These are phyloP conservation scores for Dichomitus squalens DNA, from an alignment of 1,284 basidiomycete genomes.

Conservation along the genomic window DNA sequence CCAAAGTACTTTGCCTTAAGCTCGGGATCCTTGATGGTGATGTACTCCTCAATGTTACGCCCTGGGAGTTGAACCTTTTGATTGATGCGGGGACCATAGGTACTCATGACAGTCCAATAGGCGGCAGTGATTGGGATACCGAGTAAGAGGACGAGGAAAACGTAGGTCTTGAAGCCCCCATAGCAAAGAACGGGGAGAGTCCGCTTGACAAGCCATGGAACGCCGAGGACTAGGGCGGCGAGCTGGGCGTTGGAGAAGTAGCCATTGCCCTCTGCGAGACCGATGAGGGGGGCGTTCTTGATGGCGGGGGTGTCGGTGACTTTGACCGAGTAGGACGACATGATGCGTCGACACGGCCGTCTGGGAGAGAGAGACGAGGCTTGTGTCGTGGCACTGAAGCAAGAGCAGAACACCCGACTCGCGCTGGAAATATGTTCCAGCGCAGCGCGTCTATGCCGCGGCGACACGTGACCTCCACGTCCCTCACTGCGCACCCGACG, in stretches of 20 bases:
- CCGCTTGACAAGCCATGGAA: constrained; percentile 83
- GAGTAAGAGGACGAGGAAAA: constrained; percentile 76
- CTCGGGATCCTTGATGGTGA: constrained; percentile 85
- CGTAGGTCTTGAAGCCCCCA: constrained; percentile 83
- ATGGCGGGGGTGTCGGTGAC: constrained; percentile 68
- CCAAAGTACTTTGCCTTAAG: constrained; percentile 80
- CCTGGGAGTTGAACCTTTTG: constrained; percentile 88
- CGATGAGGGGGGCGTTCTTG: constrained; percentile 81
- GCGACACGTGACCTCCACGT: too few species aligned
- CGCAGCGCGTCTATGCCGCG: too few species aligned
- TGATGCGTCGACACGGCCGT: constrained; percentile 22
- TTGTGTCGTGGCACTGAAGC: constrained; percentile 18
- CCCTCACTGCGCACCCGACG: background rate
- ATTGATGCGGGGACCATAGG: constrained; percentile 82
- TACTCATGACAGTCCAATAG: constrained; percentile 92
- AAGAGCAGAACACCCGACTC: too few species aligned
- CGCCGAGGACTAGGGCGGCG: constrained; percentile 72
- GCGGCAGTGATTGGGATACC: constrained; percentile 80
- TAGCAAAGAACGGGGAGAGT: constrained; percentile 77
- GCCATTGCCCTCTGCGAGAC: constrained; percentile 86
- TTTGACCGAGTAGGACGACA: constrained; percentile 54
- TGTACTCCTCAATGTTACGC: constrained; percentile 86
- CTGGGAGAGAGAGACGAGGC: constrained; percentile 1
- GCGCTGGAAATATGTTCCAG: too few species aligned
- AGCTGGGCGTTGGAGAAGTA: constrained; percentile 85